Evolutionary conservation across 768 basidiomycete genomes (phyloP), one percentile per base, ranked within the genome.

Genomic region (Pleurotus platypus): DNA sequence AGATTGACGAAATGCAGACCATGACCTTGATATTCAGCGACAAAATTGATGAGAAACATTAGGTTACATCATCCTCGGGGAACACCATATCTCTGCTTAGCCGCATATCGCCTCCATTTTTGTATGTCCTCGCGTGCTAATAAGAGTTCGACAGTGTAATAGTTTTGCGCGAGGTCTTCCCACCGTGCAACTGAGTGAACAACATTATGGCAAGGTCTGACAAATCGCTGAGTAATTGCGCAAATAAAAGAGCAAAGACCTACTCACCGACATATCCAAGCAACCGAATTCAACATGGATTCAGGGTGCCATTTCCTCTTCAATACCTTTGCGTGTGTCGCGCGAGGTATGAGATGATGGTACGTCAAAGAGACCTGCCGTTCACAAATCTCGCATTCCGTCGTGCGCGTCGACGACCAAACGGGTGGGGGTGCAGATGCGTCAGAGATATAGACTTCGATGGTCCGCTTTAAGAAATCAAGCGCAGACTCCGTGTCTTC

Each of bases 241-340:
- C 30, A 40, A 2, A 4, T 22, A 18, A 15, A 45, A 30, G 20
- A 15, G 49, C 15, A 35, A 18, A 60, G 63, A 64, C 9, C n/a
- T 16, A 61, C 72, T 47, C 43, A 77, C 78, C 82, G 66, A 64
- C 83, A 86, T 20, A 85, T 68, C 83, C 82, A 85, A 15, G 83
- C 84, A 7, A 85, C 82, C 4, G 79, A 78, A 58, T 81, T 81
- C 26, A 85, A 51, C 76, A 79, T 76, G 35, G 68, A 63, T 63
- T 79, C 75, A 0, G 75, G 66, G 64, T 85, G 83, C 83, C 83
- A 83, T 47, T 75, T 77, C 65, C 77, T 78, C 72, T 82, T 84
- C 40, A 79, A 61, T n/a, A 71, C 81, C 64, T 82, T 85, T 2
- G 72, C 68, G 58, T 86, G 83, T 15, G 69, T 74, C 18, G 78